Evolutionary conservation across 1,284 basidiomycete species (phyloP).

Genomic region (Leccinum discolor): DNA sequence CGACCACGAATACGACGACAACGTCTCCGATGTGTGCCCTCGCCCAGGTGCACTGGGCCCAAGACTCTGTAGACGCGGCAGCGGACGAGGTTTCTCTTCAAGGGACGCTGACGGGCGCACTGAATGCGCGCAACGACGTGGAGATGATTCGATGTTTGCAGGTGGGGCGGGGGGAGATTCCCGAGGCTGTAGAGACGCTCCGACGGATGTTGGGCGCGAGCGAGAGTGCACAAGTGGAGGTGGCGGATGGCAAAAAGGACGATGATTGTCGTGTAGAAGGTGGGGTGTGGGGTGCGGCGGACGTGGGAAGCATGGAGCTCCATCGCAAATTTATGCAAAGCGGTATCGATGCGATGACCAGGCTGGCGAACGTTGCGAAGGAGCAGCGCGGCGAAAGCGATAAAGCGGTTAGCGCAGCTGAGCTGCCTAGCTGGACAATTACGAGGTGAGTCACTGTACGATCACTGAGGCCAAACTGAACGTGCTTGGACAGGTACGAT

Average conservation of each 20-base stretch:
- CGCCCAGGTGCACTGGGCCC: conserved; percentile 34
- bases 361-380: too few species aligned
- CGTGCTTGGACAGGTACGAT: too few species aligned
- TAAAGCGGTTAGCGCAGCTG: too few species aligned
- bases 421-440: too few species aligned
- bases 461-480: too few species aligned
- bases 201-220: not conserved
- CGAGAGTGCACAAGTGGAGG: not conserved
- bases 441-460: too few species aligned
- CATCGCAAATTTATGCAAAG: conserved; percentile 49
- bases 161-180: conserved; percentile 68
- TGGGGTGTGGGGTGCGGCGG: not conserved
- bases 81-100: conserved; percentile 61
- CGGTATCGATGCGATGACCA: conserved; percentile 45
- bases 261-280: not conserved
- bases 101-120: conserved; percentile 56
- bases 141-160: conserved; percentile 67
- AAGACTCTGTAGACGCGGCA: conserved; percentile 55
- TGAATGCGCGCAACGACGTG: conserved; percentile 59
- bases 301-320: not conserved
- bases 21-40: conserved; percentile 31
- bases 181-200: conserved; percentile 70
- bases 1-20: not conserved
- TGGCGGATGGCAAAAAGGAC: not conserved
- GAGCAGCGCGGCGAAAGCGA: too few species aligned